These are phyloP conservation scores for Amauroascus verrucosus DNA, from an alignment of 2,329 filamentous ascomycete genomes.

Conservation along the genomic window DNA sequence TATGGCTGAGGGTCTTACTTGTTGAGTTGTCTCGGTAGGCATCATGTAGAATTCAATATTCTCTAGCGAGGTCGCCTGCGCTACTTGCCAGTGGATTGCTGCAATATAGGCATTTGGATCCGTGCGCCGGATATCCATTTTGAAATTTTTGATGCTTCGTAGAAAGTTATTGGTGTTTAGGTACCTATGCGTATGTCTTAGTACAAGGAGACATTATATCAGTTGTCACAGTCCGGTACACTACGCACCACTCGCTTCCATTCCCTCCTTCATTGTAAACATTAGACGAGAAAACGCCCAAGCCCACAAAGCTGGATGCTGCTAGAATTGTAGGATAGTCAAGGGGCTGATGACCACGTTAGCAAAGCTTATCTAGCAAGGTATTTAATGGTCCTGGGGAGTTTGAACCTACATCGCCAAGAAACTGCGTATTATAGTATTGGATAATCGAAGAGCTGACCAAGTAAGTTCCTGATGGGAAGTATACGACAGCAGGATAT, in stretches of 20 bases:
- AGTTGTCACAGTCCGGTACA: too few relatives aligned
- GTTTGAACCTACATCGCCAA: constrained; percentile 15
- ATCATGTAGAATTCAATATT: constrained; percentile 65
- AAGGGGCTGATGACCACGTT: too few relatives aligned
- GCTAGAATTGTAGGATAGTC: constrained; percentile 19
- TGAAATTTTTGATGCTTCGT: constrained; percentile 19
- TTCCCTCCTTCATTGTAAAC: constrained; percentile 17
- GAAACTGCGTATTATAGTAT: constrained; percentile 21
- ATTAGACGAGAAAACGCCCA: constrained; percentile 19
- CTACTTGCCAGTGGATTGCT: constrained; percentile 15
- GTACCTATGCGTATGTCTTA: too few relatives aligned
- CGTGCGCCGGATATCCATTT: constrained; percentile 23
- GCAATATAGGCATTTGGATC: constrained; percentile 24
- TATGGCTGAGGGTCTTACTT: background rate
- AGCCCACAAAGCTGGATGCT: constrained; percentile 19
- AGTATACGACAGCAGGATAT: constrained; percentile 72
- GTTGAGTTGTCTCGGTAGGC: constrained; percentile 18
- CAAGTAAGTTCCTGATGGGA: constrained; percentile 47
- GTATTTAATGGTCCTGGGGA: too few relatives aligned
- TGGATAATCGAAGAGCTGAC: constrained; percentile 20
- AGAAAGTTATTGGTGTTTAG: constrained; percentile 19
- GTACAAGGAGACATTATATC: too few relatives aligned
- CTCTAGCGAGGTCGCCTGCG: constrained; percentile 27
- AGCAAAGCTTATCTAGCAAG: too few relatives aligned
- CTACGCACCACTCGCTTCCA: constrained; percentile 16